phyloP scores from a whole-genome alignment of 2,329 filamentous ascomycete genomes.

The Nakataea oryzae region DNA sequence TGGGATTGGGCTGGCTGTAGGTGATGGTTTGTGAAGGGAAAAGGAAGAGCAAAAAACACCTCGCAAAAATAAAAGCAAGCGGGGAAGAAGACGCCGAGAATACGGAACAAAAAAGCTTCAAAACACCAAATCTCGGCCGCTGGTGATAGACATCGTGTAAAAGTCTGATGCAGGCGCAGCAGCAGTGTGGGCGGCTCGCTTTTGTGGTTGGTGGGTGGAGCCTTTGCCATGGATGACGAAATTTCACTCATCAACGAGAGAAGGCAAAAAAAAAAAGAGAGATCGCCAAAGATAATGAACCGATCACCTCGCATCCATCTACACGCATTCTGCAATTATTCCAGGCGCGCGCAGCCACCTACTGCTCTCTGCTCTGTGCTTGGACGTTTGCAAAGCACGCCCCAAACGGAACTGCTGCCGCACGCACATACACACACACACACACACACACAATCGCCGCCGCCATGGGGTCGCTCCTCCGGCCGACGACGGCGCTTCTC shows the following conservation, averaged over 20 bases:
- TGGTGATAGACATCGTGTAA: background rate
- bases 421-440: no score
- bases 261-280: background rate
- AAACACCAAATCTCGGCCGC: background rate
- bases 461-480: background rate
- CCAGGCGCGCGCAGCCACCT: no score
- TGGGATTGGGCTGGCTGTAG: background rate
- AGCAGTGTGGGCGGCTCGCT: background rate
- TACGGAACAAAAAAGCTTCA: background rate
- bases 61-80: background rate
- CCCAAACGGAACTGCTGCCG: no score
- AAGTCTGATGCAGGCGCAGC: background rate
- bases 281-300: background rate
- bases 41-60: background rate
- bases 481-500: no score
- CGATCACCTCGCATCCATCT: background rate
- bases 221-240: background rate
- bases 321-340: background rate
- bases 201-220: background rate
- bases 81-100: background rate
- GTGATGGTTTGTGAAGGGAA: background rate
- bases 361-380: no score
- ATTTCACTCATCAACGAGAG: background rate
- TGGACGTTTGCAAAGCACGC: no score
- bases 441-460: background rate